phyloP scores from a whole-genome alignment of 306 rosid species.

The Geum urbanum region DNA sequence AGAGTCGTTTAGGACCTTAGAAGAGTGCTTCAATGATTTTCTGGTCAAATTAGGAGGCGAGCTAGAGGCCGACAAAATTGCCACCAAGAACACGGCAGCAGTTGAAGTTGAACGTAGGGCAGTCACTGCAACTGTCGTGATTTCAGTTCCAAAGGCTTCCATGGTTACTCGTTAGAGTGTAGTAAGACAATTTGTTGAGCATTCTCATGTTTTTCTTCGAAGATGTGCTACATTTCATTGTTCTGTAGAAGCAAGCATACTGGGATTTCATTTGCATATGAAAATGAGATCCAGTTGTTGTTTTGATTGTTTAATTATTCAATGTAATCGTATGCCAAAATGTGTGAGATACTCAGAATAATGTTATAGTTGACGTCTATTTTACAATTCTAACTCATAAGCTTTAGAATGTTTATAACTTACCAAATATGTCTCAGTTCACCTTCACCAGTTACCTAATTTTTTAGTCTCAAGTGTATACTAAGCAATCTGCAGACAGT shows the following conservation, averaged over 20 bases:
- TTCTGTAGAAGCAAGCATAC: neutral
- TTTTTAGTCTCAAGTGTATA: neutral
- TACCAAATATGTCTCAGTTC: too few species aligned
- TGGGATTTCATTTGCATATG: neutral
- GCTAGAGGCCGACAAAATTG: conserved; percentile 3
- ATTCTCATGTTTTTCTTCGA: neutral
- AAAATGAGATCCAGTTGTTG: neutral
- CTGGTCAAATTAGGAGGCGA: conserved; percentile 22
- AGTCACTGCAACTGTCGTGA: conserved; percentile 25
- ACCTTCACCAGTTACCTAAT: too few species aligned
- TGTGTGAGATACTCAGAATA: neutral
- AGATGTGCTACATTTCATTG: neutral
- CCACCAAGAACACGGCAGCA: conserved; percentile 21
- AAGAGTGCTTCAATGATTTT: conserved; percentile 59
- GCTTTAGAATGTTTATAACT: too few species aligned
- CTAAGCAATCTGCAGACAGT: neutral
- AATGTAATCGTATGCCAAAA: neutral
- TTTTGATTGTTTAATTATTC: neutral
- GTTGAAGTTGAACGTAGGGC: conserved; percentile 35
- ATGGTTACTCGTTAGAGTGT: neutral
- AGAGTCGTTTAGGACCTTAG: conserved; percentile 48
- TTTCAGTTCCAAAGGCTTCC: too few species aligned
- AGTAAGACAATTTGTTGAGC: neutral
- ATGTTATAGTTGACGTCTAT: neutral
- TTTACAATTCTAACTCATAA: neutral